Evolutionary conservation across 352 stramenopile genomes (phyloP).

Genomic region (Pythium sukuiense): DNA sequence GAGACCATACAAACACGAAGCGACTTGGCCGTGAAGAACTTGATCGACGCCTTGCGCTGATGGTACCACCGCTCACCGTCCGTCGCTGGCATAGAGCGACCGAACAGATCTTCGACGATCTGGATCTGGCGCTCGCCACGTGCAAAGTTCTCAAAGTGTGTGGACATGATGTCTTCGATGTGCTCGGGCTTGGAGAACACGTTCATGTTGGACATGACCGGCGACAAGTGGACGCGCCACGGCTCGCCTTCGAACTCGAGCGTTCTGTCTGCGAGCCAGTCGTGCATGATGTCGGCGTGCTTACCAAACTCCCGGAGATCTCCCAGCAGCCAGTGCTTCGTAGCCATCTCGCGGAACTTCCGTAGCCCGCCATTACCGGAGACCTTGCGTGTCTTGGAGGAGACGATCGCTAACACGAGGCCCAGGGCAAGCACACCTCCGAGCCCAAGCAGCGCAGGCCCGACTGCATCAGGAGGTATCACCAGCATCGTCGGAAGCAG

Average conservation of each 20-base stretch:
- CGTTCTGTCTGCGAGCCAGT: constrained; percentile 36
- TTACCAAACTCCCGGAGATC: constrained; percentile 35
- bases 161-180: constrained; percentile 34
- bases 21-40: constrained; percentile 34
- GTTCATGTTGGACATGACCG: constrained; percentile 15
- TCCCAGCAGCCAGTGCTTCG: constrained; percentile 33
- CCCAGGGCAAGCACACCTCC: constrained; percentile 14
- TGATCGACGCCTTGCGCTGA: constrained; percentile 31
- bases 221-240: constrained; percentile 26
- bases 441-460: constrained; percentile 6
- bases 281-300: constrained; percentile 37
- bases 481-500: neutral
- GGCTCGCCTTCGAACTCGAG: constrained; percentile 21
- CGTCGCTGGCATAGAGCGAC: constrained; percentile 22
- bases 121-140: constrained; percentile 27
- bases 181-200: constrained; percentile 24
- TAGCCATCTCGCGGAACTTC: neutral
- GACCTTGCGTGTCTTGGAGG: neutral
- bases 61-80: constrained; percentile 34
- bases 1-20: constrained; percentile 29
- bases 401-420: neutral
- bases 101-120: constrained; percentile 27
- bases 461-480: neutral
- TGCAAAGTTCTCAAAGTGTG: constrained; percentile 34
- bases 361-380: neutral